Evolutionary conservation across 352 stramenopile species (phyloP).

Genomic region (Phytophthora sojae): DNA sequence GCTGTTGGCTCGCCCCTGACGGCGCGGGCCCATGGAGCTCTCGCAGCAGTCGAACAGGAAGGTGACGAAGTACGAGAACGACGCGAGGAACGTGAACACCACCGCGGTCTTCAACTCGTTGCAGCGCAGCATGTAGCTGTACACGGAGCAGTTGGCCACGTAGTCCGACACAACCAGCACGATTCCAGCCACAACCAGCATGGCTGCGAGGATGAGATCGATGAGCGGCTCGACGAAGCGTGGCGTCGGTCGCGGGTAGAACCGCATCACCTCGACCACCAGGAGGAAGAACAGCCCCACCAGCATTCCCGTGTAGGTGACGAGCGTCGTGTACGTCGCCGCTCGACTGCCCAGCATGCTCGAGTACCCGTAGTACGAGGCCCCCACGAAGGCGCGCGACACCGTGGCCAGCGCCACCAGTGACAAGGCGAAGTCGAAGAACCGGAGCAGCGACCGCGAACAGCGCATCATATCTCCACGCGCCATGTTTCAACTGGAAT

Average conservation of each 20-base stretch:
- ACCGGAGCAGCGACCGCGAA: conserved; percentile 59
- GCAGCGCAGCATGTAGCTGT: conserved; percentile 78
- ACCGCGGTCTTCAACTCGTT: conserved; percentile 54
- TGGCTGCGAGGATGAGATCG: conserved; percentile 60
- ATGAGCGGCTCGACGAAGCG: conserved; percentile 57
- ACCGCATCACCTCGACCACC: conserved; percentile 47
- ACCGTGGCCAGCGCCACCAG: conserved; percentile 69
- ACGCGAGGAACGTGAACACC: conserved; percentile 75
- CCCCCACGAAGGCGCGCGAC: conserved; percentile 62
- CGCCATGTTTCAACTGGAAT: conserved; percentile 35
- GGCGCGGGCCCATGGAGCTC: conserved; percentile 7
- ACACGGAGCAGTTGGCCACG: conserved; percentile 66
- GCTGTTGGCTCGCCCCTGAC: conserved; percentile 12
- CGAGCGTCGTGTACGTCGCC: conserved; percentile 61
- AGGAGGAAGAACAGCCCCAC: conserved; percentile 66
- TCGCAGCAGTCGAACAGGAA: conserved; percentile 67
- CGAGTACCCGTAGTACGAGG: conserved; percentile 74
- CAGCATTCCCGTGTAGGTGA: conserved; percentile 75
- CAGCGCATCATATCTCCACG: conserved; percentile 32
- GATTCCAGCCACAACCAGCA: conserved; percentile 71
- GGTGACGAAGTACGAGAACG: conserved; percentile 55
- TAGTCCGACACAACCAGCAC: conserved; percentile 77
- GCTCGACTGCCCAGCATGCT: conserved; percentile 74
- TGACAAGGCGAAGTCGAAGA: conserved; percentile 66
- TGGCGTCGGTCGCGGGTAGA: conserved; percentile 48